phyloP scores from a whole-genome alignment of 1,139 yeast species.

The Saccharomyces hybrid region DNA sequence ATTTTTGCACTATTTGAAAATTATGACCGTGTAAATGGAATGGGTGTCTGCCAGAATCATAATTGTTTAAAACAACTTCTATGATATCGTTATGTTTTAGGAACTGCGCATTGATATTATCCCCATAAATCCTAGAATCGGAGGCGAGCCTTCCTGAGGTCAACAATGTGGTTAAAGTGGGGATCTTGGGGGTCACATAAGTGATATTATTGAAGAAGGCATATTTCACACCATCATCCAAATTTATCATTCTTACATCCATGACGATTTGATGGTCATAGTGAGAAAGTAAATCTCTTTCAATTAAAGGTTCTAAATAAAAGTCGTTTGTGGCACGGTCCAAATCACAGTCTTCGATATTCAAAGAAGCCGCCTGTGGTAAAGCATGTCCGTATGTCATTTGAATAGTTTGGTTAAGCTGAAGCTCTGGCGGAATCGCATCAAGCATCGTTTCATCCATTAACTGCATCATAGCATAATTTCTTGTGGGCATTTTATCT shows the following conservation, averaged over 20 bases:
- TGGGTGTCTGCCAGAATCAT: conserved; percentile 72
- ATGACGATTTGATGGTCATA: conserved; percentile 55
- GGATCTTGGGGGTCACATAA: conserved; percentile 56
- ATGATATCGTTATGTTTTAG: conserved; percentile 54
- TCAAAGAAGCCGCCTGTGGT: conserved; percentile 29
- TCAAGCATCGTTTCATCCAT: conserved; percentile 65
- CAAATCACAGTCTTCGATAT: conserved; percentile 12
- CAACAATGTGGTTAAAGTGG: conserved; percentile 53
- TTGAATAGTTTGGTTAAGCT: conserved; percentile 47
- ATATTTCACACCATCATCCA: conserved; percentile 66
- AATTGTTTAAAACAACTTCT: conserved; percentile 62
- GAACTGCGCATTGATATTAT: conserved; percentile 57
- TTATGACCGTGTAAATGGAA: conserved; percentile 78
- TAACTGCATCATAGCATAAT: conserved; percentile 56
- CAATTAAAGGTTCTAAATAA: conserved; percentile 40
- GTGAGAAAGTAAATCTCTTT: conserved; percentile 41
- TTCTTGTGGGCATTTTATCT: conserved; percentile 35
- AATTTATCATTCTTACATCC: conserved; percentile 56
- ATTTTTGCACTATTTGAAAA: conserved; percentile 61
- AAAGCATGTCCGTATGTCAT: conserved; percentile 41
- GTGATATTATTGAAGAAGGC: conserved; percentile 69
- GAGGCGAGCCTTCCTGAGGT: conserved; percentile 42
- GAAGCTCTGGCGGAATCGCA: conserved; percentile 46
- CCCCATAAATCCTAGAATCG: conserved; percentile 52
- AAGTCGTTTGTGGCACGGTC: conserved; percentile 47